Conservation (phyloP, 2,329 filamentous ascomycete species). For the Colletotrichum brevisporum region DNA sequence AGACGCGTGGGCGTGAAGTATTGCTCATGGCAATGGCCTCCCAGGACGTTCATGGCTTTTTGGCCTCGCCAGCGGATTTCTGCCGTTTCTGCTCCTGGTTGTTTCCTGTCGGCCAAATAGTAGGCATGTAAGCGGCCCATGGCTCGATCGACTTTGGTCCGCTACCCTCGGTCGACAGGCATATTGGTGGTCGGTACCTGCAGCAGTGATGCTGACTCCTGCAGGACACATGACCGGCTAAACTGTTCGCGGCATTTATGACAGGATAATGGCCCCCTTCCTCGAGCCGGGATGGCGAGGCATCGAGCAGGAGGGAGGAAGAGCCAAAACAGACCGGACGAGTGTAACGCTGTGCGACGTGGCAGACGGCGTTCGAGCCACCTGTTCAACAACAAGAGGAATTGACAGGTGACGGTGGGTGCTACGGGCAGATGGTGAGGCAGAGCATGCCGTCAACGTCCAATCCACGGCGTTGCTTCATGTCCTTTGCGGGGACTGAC, state of each 20-base stretch:
- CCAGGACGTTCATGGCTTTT: background rate
- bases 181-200: conserved; percentile 22
- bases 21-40: no score
- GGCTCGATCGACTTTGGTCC: background rate
- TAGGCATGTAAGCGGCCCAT: background rate
- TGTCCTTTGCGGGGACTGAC: conserved; percentile 11
- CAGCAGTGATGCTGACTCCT: conserved; percentile 33
- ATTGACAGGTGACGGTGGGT: conserved; percentile 5
- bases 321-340: background rate
- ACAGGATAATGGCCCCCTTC: background rate
- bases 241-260: background rate
- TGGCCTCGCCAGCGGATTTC: background rate
- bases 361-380: conserved; percentile 27
- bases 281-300: background rate
- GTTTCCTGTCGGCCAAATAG: background rate
- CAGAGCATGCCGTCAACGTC: background rate
- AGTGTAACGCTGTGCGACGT: conserved; percentile 28
- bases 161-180: background rate
- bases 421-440: background rate
- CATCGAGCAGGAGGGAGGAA: conserved; percentile 3
- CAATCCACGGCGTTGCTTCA: background rate
- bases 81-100: background rate
- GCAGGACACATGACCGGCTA: conserved; percentile 34
- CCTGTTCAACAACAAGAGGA: conserved; percentile 5
- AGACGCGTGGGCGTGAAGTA: no score